phyloP scores from a whole-genome alignment of 345 rosid genomes.

The Syzygium aromaticum region DNA sequence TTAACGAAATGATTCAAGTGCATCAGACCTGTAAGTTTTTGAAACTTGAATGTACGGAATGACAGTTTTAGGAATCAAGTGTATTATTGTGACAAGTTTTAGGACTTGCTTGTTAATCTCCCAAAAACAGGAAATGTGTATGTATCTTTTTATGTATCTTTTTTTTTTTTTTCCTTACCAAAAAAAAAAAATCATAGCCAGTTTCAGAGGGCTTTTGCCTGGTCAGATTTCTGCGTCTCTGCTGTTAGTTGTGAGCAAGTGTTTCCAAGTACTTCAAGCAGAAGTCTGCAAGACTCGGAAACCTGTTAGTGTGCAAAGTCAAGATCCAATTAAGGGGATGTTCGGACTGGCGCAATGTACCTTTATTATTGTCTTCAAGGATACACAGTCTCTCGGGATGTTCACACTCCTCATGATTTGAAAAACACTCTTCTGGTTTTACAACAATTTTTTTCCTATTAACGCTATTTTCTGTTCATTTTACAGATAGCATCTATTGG shows the following conservation, averaged over 20 bases:
- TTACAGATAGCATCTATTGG: constrained; percentile 23
- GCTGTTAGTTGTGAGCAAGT: background rate
- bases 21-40: background rate
- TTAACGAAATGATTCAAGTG: background rate
- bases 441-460: background rate
- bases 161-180: too few species aligned
- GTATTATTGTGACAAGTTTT: background rate
- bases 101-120: background rate
- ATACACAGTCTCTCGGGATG: background rate
- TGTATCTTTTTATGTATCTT: too few species aligned
- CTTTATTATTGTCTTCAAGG: background rate
- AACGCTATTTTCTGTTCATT: background rate
- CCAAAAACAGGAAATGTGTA: background rate
- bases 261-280: background rate
- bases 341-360: background rate
- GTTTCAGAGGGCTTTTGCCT: background rate
- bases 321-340: background rate
- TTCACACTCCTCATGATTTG: background rate
- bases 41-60: background rate
- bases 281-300: background rate
- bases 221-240: background rate
- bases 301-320: background rate
- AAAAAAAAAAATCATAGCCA: too few species aligned
- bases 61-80: background rate
- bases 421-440: background rate